Conservation (phyloP, 2,329 filamentous ascomycete species). For the Microdochium trichocladiopsis region DNA sequence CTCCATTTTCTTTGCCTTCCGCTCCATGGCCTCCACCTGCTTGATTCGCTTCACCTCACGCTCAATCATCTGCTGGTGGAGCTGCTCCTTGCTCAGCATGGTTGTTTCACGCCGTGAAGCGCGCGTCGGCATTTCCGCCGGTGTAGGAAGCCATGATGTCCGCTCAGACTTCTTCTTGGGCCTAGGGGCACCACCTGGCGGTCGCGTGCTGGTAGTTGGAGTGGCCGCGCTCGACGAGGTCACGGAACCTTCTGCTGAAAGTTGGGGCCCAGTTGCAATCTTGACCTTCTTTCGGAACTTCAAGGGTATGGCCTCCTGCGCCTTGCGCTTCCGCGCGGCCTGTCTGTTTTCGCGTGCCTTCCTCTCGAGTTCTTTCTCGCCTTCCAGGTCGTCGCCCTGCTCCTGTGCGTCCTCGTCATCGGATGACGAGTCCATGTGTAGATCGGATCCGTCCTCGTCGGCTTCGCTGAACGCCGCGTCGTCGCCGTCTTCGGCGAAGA, state of each 20-base stretch:
- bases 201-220: constrained; percentile 6
- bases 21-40: constrained; percentile 61
- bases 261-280: constrained; percentile 60
- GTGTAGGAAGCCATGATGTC: constrained; percentile 48
- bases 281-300: constrained; percentile 62
- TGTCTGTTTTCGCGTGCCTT: constrained; percentile 62
- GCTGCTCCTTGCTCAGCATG: constrained; percentile 50
- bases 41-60: constrained; percentile 64
- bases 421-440: constrained; percentile 78
- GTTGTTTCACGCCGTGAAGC: constrained; percentile 53
- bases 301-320: constrained; percentile 65
- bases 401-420: constrained; percentile 76
- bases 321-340: constrained; percentile 72
- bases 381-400: constrained; percentile 66
- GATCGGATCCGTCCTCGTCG: constrained; percentile 63
- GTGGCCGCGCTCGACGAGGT: constrained; percentile 23
- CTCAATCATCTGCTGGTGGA: constrained; percentile 67
- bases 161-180: constrained; percentile 54
- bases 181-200: neutral
- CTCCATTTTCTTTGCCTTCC: constrained; percentile 62
- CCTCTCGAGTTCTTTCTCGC: constrained; percentile 79
- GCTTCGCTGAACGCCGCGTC: constrained; percentile 65
- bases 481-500: constrained; percentile 69
- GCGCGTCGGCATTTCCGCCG: constrained; percentile 47
- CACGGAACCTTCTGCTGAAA: constrained; percentile 30